Base-by-base conservation (phyloP, 169 alveolate genomes). In the Plasmodium fragile region DNA sequence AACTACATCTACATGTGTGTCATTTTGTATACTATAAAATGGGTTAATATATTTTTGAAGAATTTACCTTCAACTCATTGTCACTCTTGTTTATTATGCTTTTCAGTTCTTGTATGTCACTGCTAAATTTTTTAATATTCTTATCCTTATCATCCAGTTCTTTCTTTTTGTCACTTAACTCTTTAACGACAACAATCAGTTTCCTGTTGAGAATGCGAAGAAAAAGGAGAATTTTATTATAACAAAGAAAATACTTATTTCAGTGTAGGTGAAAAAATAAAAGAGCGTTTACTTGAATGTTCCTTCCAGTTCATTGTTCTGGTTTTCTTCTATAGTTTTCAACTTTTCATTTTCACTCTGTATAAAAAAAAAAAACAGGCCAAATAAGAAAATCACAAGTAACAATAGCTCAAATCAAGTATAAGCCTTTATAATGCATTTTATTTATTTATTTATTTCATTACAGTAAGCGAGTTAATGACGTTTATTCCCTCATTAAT, bases 261-360 rank as follows among this genome's bases (percentile, higher is more conserved):
- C 11, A 82, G 55, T 41, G 41, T 52, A 55, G 41, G 49, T 69
- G 39, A 81, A 53, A 82, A 71, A 77, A 53, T 65, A 73, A 65
- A 65, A 65, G 36, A 65, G 75, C 36, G 16, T 83, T 78, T 77
- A 87, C 93, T 91, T 91, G 81, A 91, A 91, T 25, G 94, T 91
- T 16, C 94, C 94, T 81, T 91, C 94, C 77, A 91, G 70, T 91
- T 91, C 94, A 91, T 81, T 91, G 45, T 91, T 91, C 81, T 91
- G 94, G 49, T 91, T 91, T 91, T 91, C 94, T 81, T 91, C 94
- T 79, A 91, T 91, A 22, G 94, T 91, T 91, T 91, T 91, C 75
- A 91, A 59, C 32, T 91, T 91, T 75, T 91, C 94, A 70, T 91
- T 91, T 81, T 91, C 94, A 81, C 82, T 73, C 93, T 87, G 70